Evolutionary conservation across 345 rosid genomes (phyloP).

Genomic region (Eucalyptus leucophloia): DNA sequence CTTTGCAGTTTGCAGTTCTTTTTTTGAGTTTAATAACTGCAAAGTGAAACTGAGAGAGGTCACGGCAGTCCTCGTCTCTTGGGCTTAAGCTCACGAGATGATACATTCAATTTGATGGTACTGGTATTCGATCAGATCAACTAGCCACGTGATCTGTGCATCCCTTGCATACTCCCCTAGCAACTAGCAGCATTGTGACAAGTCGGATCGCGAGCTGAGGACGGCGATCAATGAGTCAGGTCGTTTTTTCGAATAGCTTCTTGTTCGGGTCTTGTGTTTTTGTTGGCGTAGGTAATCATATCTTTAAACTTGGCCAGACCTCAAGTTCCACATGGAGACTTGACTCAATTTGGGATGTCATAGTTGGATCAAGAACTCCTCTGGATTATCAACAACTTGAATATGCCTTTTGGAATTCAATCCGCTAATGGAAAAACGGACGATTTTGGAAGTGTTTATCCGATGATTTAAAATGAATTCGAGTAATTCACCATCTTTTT

Average conservation of each 20-base stretch:
- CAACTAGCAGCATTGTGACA: background rate
- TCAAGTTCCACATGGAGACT: background rate
- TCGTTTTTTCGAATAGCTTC: background rate
- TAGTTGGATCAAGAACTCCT: background rate
- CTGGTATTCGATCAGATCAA: background rate
- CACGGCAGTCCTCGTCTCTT: background rate
- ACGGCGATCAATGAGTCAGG: background rate
- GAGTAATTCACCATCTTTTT: background rate
- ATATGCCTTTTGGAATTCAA: background rate
- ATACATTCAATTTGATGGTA: background rate
- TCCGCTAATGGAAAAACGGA: background rate
- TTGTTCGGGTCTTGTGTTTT: background rate
- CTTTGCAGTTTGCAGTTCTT: background rate
- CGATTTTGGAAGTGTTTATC: background rate
- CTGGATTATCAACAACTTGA: background rate
- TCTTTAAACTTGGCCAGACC: background rate
- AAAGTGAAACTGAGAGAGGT: background rate
- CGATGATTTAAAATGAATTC: background rate
- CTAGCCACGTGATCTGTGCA: background rate
- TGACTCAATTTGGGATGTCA: background rate
- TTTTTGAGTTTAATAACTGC: background rate
- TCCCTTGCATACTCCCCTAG: background rate
- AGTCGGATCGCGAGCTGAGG: background rate
- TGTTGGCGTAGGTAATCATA: background rate
- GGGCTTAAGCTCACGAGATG: background rate